Evolutionary conservation across 208 protist species (phyloP).

Genomic region (Crithidia expoeki): DNA sequence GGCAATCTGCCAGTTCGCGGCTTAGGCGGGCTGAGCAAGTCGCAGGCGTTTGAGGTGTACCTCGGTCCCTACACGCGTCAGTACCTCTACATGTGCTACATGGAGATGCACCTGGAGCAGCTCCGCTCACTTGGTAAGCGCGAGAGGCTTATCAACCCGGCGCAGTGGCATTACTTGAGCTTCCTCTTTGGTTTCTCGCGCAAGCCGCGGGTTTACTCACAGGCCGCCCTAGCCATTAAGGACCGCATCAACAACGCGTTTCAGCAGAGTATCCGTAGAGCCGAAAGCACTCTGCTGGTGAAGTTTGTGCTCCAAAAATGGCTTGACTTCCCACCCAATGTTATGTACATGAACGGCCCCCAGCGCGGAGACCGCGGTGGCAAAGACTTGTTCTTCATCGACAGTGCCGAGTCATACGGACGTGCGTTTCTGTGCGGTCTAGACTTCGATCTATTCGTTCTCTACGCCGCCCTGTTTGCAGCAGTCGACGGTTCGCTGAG

Average conservation of each 20-base stretch:
- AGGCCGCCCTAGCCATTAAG: conserved; percentile 64
- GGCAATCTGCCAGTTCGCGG: conserved; percentile 85
- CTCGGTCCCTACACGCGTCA: conserved; percentile 72
- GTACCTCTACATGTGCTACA: conserved; percentile 84
- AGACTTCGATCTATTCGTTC: conserved; percentile 76
- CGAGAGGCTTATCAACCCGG: conserved; percentile 27
- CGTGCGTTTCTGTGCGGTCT: conserved; percentile 72
- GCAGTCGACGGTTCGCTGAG: conserved; percentile 64
- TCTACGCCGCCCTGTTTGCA: conserved; percentile 74
- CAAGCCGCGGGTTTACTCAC: conserved; percentile 58
- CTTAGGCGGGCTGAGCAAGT: conserved; percentile 76
- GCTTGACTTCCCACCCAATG: conserved; percentile 75
- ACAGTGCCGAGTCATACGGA: conserved; percentile 61
- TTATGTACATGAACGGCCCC: conserved; percentile 86
- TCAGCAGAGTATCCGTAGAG: conserved; percentile 68
- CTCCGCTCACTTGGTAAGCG: conserved; percentile 41
- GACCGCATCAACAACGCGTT: conserved; percentile 78
- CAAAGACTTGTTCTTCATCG: conserved; percentile 88
- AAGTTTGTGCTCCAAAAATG: conserved; percentile 77
- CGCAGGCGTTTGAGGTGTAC: conserved; percentile 87
- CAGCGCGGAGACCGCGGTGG: conserved; percentile 64
- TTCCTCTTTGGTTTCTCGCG: conserved; percentile 54
- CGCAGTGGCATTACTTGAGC: conserved; percentile 66
- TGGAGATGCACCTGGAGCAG: conserved; percentile 61
- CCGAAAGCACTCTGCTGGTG: conserved; percentile 63